phyloP scores from a whole-genome alignment of 2,329 filamentous ascomycete genomes.

The Penicillium sp. region DNA sequence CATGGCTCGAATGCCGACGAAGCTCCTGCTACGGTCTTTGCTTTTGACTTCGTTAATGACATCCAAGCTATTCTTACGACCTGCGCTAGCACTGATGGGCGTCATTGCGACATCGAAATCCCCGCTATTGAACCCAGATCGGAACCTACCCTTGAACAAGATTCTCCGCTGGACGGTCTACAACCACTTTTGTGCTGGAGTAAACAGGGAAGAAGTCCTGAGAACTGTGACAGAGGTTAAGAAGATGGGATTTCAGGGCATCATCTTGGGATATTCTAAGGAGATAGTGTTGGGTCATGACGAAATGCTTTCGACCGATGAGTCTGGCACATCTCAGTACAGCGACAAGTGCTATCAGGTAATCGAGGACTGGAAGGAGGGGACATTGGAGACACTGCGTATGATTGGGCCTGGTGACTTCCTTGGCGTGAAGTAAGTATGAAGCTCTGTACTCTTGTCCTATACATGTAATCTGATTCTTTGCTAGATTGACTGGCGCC shows the following conservation, averaged over 20 bases:
- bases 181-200: constrained; percentile 85
- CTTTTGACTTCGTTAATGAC: constrained; percentile 22
- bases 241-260: constrained; percentile 73
- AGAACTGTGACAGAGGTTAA: constrained; percentile 65
- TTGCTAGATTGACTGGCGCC: constrained; percentile 17
- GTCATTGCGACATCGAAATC: constrained; percentile 67
- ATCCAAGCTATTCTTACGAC: constrained; percentile 56
- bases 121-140: constrained; percentile 68
- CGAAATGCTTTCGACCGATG: constrained; percentile 16
- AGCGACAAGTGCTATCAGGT: constrained; percentile 17
- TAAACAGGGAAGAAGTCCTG: constrained; percentile 65
- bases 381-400: constrained; percentile 19
- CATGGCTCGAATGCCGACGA: constrained; percentile 19
- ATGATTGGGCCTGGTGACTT: constrained; percentile 21
- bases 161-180: constrained; percentile 82
- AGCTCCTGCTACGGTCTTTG: constrained; percentile 13
- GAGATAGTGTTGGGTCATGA: constrained; percentile 69
- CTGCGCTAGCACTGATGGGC: constrained; percentile 67
- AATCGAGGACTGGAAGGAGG: constrained; percentile 20
- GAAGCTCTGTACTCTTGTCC: too few species aligned
- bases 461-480: neutral
- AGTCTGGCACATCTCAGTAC: constrained; percentile 8
- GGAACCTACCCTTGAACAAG: constrained; percentile 66
- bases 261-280: constrained; percentile 78
- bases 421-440: constrained; percentile 20